A percentile compares a stretch with the other conserved stretches of the same genome.
phyloP scores from a whole-genome alignment of 208 protist species.

The Naegleria lovaniensis region DNA sequence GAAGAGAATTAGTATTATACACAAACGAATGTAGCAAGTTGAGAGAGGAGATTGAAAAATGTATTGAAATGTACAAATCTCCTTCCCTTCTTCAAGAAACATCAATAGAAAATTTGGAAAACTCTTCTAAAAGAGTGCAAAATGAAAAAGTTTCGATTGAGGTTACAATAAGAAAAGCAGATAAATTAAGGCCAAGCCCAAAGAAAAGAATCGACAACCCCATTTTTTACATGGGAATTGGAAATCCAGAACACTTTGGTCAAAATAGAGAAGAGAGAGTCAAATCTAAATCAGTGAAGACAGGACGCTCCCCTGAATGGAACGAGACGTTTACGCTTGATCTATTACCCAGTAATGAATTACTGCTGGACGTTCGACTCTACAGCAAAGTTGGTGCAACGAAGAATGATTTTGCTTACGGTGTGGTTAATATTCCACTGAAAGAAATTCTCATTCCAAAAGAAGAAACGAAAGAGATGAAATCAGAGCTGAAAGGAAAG shows the following conservation, averaged over 20 bases:
- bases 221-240: constrained; percentile 33
- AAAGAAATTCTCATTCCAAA: constrained; percentile 23
- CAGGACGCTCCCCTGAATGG: constrained; percentile 5
- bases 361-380: constrained; percentile 31
- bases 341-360: constrained; percentile 16
- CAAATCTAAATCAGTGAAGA: constrained; percentile 16
- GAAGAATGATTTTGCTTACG: constrained; percentile 32
- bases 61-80: neutral
- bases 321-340: constrained; percentile 30
- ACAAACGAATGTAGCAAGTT: neutral
- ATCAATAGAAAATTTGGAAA: neutral
- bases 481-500: neutral
- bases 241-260: constrained; percentile 33
- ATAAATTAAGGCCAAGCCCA: neutral
- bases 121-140: neutral
- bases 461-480: neutral
- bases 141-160: neutral
- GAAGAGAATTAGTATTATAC: neutral
- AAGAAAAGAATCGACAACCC: constrained; percentile 29
- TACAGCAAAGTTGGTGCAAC: constrained; percentile 16
- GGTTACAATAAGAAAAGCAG: neutral
- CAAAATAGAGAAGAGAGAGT: neutral
- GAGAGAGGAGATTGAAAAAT: neutral
- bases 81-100: neutral
- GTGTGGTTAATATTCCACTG: constrained; percentile 31